Evolutionary conservation across 176 grass and related monocot species (phyloP).

Genomic region (Poa pratensis): DNA sequence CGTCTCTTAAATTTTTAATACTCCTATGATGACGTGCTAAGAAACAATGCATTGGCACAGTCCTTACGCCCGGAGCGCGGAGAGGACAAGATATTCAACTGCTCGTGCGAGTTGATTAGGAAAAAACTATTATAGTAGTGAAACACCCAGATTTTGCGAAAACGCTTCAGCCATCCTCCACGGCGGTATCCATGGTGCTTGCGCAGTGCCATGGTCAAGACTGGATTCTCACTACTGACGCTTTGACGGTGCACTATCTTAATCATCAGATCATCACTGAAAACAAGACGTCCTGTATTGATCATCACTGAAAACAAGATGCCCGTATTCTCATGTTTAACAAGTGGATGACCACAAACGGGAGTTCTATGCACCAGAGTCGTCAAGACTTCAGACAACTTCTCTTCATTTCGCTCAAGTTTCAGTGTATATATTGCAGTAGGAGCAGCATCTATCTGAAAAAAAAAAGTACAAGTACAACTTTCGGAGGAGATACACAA

Average conservation of each 20-base stretch:
- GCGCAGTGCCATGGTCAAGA: no score
- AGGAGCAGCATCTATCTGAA: not conserved
- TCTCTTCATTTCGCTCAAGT: not conserved
- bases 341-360: not conserved
- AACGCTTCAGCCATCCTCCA: not conserved
- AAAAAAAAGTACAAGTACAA: not conserved
- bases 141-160: not conserved
- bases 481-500: not conserved
- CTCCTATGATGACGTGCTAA: no score
- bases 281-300: no score
- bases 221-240: no score
- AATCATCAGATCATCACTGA: not conserved
- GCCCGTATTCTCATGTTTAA: not conserved
- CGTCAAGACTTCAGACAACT: not conserved
- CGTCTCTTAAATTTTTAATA: no score
- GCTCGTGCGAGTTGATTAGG: not conserved
- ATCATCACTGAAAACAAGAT: slow-evolving; percentile 1
- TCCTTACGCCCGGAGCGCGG: not conserved
- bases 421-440: not conserved
- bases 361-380: not conserved
- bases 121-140: not conserved
- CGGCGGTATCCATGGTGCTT: not conserved
- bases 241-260: not conserved
- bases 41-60: no score
- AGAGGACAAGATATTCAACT: not conserved